Evolutionary conservation across 2,329 filamentous ascomycete species (phyloP).

Genomic region (Beauveria asiatica): DNA sequence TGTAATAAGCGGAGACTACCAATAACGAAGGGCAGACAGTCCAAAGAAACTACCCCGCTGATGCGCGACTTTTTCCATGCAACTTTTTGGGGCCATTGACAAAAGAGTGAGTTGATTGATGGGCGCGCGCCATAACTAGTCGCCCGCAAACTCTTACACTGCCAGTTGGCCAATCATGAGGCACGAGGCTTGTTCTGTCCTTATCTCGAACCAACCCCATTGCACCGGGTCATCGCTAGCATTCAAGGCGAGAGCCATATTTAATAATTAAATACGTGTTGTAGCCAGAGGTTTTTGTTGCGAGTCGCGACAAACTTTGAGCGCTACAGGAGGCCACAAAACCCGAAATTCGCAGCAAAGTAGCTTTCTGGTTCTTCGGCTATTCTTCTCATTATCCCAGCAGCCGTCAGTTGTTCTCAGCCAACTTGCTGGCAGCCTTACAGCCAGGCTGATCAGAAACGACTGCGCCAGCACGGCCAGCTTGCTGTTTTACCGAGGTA

Average conservation of each 20-base stretch:
- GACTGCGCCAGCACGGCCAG: background rate
- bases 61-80: constrained; percentile 2
- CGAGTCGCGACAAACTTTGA: background rate
- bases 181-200: background rate
- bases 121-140: background rate
- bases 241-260: background rate
- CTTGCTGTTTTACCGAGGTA: background rate
- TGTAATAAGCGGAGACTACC: background rate
- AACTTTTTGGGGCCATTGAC: too few species aligned
- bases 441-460: background rate
- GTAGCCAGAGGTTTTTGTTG: background rate
- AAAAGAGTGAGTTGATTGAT: background rate
- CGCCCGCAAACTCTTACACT: background rate
- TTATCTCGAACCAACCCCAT: constrained; percentile 11
- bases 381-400: too few species aligned
- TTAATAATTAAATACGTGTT: too few species aligned
- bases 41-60: background rate
- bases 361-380: too few species aligned
- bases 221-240: constrained; percentile 11
- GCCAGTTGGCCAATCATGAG: constrained; percentile 2
- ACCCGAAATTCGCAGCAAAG: too few species aligned
- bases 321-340: background rate
- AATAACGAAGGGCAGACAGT: background rate
- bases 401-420: too few species aligned
- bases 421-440: background rate